These are phyloP conservation scores for Tetrapisispora nanseiensis DNA, from an alignment of 805 yeast species.

Conservation along the genomic window DNA sequence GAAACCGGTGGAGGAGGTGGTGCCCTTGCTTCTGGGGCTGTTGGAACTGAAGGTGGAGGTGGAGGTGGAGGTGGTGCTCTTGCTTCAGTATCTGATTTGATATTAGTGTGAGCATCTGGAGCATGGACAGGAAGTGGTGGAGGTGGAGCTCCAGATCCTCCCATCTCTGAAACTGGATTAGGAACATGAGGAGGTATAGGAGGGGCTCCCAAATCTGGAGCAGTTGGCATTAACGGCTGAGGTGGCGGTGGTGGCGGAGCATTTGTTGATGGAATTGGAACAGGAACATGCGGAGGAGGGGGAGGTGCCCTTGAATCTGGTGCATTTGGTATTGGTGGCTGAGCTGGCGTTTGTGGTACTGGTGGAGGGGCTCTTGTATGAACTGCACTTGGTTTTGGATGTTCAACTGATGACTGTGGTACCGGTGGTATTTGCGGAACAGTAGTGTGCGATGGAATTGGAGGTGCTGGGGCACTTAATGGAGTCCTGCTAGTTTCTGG, in stretches of 20 bases:
- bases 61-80: slow-evolving; percentile 3
- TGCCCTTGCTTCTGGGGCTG: slow-evolving; percentile 6
- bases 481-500: too few species aligned
- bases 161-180: not conserved
- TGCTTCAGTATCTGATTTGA: not conserved
- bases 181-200: slow-evolving; percentile 3
- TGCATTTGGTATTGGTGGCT: not conserved
- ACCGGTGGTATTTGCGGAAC: too few species aligned
- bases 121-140: not conserved
- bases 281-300: slow-evolving; percentile 5
- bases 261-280: slow-evolving; percentile 6
- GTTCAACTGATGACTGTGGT: not conserved
- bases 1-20: not conserved
- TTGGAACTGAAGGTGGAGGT: not conserved
- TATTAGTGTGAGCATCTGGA: not conserved
- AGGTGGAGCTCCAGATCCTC: slow-evolving; percentile 9
- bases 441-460: not conserved
- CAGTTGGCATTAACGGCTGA: not conserved
- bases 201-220: not conserved
- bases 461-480: not conserved
- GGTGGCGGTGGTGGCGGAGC: slow-evolving; percentile 2
- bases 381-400: not conserved
- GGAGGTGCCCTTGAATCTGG: slow-evolving; percentile 7
- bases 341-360: slow-evolving; percentile 4
- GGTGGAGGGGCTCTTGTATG: slow-evolving; percentile 7